Percentiles rank a stretch among this genome's conserved stretches.
Conservation (phyloP, 768 basidiomycete genomes). For the Mycena kentingensis region DNA sequence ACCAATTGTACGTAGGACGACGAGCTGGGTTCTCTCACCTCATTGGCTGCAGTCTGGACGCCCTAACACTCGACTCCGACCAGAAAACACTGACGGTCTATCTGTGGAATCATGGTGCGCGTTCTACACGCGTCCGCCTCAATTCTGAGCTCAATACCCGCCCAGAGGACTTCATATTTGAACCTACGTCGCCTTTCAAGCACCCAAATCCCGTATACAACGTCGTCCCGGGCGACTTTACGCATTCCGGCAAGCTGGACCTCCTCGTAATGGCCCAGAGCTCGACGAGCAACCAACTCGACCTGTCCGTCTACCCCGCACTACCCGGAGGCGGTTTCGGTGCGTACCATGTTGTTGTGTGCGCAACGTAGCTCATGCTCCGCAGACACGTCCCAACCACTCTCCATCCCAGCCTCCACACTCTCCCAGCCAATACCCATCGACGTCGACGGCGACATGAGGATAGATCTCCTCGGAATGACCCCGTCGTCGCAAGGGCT, state of each 20-base stretch:
- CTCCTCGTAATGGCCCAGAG: slow-evolving; percentile 82
- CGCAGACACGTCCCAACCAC: slow-evolving; percentile 43
- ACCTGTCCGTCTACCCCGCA: slow-evolving; percentile 73
- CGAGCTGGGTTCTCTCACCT: neutral
- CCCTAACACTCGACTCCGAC: slow-evolving; percentile 74
- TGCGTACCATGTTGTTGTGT: slow-evolving; percentile 34
- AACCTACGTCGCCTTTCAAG: slow-evolving; percentile 50
- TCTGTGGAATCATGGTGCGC: slow-evolving; percentile 79
- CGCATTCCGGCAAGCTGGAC: slow-evolving; percentile 89
- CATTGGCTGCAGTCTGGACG: slow-evolving; percentile 62
- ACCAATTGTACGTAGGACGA: slow-evolving; percentile 77
- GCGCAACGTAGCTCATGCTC: slow-evolving; percentile 1
- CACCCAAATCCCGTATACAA: slow-evolving; percentile 68
- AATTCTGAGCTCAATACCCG: slow-evolving; percentile 6
- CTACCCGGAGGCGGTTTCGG: slow-evolving; percentile 65
- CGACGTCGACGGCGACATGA: slow-evolving; percentile 87
- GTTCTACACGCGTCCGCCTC: neutral
- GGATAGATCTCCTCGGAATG: slow-evolving; percentile 82
- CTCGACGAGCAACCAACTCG: slow-evolving; percentile 48
- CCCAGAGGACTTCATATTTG: slow-evolving; percentile 61
- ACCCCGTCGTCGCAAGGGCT: slow-evolving; percentile 46
- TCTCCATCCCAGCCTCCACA: slow-evolving; percentile 64
- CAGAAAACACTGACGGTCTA: slow-evolving; percentile 76
- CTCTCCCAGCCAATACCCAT: slow-evolving; percentile 81
- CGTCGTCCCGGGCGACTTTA: slow-evolving; percentile 91